A percentile compares a stretch with the other conserved stretches of the same genome.
These are phyloP conservation scores for Paracamarosporium sp. DNA, from an alignment of 2,329 filamentous ascomycete genomes.

Conservation along the genomic window DNA sequence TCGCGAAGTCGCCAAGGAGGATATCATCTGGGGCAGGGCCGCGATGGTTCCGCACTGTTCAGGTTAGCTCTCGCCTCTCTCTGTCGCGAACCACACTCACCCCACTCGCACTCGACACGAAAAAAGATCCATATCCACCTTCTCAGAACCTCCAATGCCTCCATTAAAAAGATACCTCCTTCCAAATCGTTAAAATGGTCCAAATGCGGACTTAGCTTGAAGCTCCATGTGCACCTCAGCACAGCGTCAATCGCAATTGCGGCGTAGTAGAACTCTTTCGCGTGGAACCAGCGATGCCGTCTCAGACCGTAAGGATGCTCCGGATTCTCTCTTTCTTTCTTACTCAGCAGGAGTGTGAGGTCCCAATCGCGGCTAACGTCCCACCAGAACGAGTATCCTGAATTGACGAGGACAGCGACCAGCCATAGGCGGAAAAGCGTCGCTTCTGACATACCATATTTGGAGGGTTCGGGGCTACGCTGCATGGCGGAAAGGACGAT, in stretches of 20 bases:
- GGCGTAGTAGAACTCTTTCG: constrained; percentile 78
- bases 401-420: constrained; percentile 78
- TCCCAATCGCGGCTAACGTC: constrained; percentile 98
- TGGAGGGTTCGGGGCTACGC: constrained; percentile 64
- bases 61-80: constrained; percentile 14
- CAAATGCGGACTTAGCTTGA: constrained; percentile 83
- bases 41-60: constrained; percentile 59
- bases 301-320: constrained; percentile 81
- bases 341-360: constrained; percentile 75
- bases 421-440: constrained; percentile 66
- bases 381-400: constrained; percentile 97
- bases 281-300: constrained; percentile 73
- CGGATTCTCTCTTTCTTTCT: constrained; percentile 63
- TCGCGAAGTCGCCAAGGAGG: constrained; percentile 70
- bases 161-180: constrained; percentile 84
- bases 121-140: constrained; percentile 98
- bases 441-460: constrained; percentile 61
- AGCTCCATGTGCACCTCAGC: constrained; percentile 87
- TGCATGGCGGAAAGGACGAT: constrained; percentile 80
- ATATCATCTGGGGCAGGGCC: constrained; percentile 72
- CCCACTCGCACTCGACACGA: constrained; percentile 92
- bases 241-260: constrained; percentile 80
- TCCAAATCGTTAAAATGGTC: constrained; percentile 88
- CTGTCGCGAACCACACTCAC: constrained; percentile 52
- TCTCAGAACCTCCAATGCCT: constrained; percentile 84